A percentile compares a stretch with the other conserved stretches of the same genome.
Evolutionary conservation across 768 basidiomycete species (phyloP).

Genomic region (Hygrocybe punicea): DNA sequence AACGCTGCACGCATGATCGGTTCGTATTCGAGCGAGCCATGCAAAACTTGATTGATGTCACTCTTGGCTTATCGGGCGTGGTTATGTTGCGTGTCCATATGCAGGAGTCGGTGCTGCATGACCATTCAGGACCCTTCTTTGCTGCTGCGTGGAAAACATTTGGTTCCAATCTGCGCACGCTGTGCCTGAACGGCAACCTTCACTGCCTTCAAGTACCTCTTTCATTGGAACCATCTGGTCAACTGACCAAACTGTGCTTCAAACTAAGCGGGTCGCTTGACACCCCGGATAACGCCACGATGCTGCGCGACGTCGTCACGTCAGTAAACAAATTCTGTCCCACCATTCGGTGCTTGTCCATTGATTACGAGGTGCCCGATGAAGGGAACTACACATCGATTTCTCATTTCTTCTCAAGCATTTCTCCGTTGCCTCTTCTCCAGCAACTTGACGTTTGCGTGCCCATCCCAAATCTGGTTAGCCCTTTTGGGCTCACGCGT

Average conservation of each 20-base stretch:
- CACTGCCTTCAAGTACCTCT: constrained; percentile 33
- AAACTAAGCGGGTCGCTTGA: constrained; percentile 17
- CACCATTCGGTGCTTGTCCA: neutral
- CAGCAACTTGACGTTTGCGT: constrained; percentile 34
- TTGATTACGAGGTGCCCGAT: constrained; percentile 31
- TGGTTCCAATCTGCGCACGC: constrained; percentile 32
- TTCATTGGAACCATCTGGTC: neutral
- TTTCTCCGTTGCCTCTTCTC: constrained; percentile 34
- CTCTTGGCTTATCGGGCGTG: constrained; percentile 34
- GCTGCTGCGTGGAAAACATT: constrained; percentile 40
- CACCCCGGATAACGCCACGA: constrained; percentile 10
- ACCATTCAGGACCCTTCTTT: constrained; percentile 34
- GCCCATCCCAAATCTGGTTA: constrained; percentile 34
- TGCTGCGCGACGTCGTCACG: constrained; percentile 21
- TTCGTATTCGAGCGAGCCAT: constrained; percentile 21
- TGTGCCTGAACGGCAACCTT: constrained; percentile 40
- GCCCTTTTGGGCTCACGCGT: constrained; percentile 35
- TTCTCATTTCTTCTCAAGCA: constrained; percentile 36
- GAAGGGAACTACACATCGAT: constrained; percentile 23
- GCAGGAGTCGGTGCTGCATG: constrained; percentile 34
- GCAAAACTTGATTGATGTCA: constrained; percentile 25
- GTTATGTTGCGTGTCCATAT: constrained; percentile 37
- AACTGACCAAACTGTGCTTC: constrained; percentile 33
- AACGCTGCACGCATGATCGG: constrained; percentile 11
- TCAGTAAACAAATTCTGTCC: constrained; percentile 13